Base-by-base conservation (phyloP, 768 basidiomycete genomes). In the Pulveroboletus sp. region DNA sequence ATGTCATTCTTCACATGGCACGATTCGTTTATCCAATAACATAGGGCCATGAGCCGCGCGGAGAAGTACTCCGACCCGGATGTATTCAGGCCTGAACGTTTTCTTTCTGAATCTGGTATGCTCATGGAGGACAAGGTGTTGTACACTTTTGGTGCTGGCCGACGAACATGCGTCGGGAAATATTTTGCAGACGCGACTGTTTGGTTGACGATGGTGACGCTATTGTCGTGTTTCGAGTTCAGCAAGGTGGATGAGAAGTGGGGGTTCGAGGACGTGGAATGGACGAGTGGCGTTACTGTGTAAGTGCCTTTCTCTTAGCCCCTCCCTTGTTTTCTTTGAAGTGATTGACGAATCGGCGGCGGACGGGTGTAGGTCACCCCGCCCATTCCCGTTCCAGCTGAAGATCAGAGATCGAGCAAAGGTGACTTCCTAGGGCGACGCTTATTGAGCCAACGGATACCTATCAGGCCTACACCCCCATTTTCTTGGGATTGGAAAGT, bases 161-260 rank as follows among this genome's bases (percentile, higher is more conserved):
- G 42, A 13, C 43, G 49, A 17, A 30, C 13, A 39, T 50, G 49
- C 7, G 43, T 34, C 13, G 49, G 49, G 22, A 49, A 12, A 17
- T 19, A 38, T 19, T 49, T 30, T 23, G 43, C 49, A 19, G 49
- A 44, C 9, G 49, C 43, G n/a, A 31, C 14, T 12, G 29, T 50
- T 10, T 44, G 49, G 49, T 31, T 40, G 13, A 44, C 49, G n/a
- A 23, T 50, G n/a, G 43, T 26, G 13, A 50, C 49, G 5, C 37
- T 50, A 4, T 11, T 50, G n/a, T 44, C 49, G 20, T 50, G 49
- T 22, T 50, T 50, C 49, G 43, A 50, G 30, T 44, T 50, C 11
- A 44, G 19, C 36, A 50, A 44, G 43, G 36, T 44, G 37, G 36
- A 38, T 14, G 42, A 38, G 17, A 37, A 6, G 5, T 50, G 49